These are phyloP conservation scores for Hydrangea macrophylla DNA, from an alignment of 148 eudicot genomes.

Conservation along the genomic window DNA sequence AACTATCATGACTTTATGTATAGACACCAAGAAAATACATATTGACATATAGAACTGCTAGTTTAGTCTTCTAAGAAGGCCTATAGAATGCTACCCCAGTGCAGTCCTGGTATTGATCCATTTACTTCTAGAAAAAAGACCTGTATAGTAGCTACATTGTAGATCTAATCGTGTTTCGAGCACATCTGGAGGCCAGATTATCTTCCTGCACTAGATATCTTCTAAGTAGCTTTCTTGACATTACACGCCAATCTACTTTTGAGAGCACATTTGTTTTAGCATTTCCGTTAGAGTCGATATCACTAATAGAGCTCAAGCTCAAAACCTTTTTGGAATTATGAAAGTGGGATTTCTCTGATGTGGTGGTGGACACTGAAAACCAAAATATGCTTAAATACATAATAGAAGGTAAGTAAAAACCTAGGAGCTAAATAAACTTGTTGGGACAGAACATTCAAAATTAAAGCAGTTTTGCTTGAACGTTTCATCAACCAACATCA, in stretches of 20 bases:
- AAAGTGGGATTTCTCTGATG: background rate
- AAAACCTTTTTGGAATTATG: background rate
- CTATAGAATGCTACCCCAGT: background rate
- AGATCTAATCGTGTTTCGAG: background rate
- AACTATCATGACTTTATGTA: too few relatives aligned
- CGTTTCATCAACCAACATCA: slow-evolving; percentile 1
- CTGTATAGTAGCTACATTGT: background rate
- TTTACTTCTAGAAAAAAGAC: background rate
- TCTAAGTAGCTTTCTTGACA: background rate
- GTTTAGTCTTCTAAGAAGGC: background rate
- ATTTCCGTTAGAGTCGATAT: background rate
- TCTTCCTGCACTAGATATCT: background rate
- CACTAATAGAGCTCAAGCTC: background rate
- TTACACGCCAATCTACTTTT: background rate
- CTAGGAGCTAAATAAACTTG: background rate
- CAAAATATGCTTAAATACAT: background rate
- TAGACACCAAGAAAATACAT: background rate
- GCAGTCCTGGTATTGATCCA: background rate
- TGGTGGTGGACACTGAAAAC: background rate
- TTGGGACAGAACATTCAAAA: background rate
- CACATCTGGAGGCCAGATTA: background rate
- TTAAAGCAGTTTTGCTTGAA: background rate
- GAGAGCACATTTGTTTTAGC: background rate
- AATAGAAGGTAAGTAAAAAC: background rate
- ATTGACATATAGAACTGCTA: background rate